phyloP scores from a whole-genome alignment of 2,329 filamentous ascomycete species.

The Aspergillus hiratsukae region DNA sequence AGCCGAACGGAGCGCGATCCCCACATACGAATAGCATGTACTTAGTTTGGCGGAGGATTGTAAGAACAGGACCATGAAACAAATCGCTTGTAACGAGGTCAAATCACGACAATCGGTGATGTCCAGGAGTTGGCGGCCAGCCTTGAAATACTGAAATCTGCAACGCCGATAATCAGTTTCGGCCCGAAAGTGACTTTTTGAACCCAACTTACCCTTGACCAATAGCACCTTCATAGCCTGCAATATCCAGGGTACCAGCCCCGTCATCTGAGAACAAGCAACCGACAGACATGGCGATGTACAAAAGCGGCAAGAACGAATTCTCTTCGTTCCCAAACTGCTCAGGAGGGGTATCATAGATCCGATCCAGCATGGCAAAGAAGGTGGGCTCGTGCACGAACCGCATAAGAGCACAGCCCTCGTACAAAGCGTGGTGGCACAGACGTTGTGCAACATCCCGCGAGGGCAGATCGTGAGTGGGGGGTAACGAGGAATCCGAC shows the following conservation, averaged over 20 bases:
- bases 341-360: conserved; percentile 67
- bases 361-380: conserved; percentile 67
- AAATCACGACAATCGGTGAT: conserved; percentile 65
- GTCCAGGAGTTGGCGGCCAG: conserved; percentile 60
- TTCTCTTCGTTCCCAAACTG: conserved; percentile 61
- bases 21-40: conserved; percentile 75
- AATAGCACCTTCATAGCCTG: conserved; percentile 47
- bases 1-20: conserved; percentile 71
- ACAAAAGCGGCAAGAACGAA: conserved; percentile 65
- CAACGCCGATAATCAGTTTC: conserved; percentile 6
- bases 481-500: conserved; percentile 50
- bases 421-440: conserved; percentile 57
- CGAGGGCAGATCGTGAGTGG: conserved; percentile 65
- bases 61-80: conserved; percentile 77
- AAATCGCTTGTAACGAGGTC: conserved; percentile 66
- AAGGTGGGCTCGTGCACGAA: conserved; percentile 81
- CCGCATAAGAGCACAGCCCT: conserved; percentile 60
- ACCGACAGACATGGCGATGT: conserved; percentile 66
- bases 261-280: conserved; percentile 64
- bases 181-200: not conserved
- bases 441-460: conserved; percentile 53
- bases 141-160: conserved; percentile 71
- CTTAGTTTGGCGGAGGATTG: conserved; percentile 75
- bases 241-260: conserved; percentile 45
- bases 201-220: conserved; percentile 49